Evolutionary conservation across 768 basidiomycete genomes (phyloP).

Genomic region (Artomyces pyxidatus): DNA sequence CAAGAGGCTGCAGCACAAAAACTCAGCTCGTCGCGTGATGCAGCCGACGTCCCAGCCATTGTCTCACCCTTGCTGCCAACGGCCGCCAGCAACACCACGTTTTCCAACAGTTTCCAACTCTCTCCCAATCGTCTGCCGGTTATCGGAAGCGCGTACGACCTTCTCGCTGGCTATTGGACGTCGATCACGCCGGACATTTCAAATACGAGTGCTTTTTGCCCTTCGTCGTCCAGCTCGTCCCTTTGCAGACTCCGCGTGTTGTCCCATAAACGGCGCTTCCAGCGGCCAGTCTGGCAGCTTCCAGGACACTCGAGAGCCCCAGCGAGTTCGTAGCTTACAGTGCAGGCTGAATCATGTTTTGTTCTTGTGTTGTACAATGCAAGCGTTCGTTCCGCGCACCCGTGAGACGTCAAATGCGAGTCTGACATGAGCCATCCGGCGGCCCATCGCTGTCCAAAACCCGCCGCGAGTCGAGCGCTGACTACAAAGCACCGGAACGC

Average conservation of each 20-base stretch:
- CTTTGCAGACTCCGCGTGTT: not conserved
- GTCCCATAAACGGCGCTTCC: not conserved
- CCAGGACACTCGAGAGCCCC: not conserved
- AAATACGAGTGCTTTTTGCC: slow-evolving; percentile 11
- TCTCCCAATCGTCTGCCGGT: too few relatives aligned
- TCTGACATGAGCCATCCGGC: not conserved
- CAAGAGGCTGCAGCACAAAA: not conserved
- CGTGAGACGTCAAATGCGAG: too few relatives aligned
- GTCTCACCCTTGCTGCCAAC: not conserved
- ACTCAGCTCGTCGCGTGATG: not conserved
- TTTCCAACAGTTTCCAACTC: too few relatives aligned
- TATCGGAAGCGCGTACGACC: not conserved
- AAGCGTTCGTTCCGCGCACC: too few relatives aligned
- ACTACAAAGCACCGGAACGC: too few relatives aligned
- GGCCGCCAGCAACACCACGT: not conserved
- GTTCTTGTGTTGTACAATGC: too few relatives aligned
- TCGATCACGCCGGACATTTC: not conserved
- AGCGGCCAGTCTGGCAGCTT: not conserved
- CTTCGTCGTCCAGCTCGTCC: not conserved
- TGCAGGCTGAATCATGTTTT: too few relatives aligned
- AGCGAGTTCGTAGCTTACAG: too few relatives aligned
- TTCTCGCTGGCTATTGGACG: slow-evolving; percentile 4
- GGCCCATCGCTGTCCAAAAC: too few relatives aligned
- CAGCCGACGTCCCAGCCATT: too few relatives aligned
- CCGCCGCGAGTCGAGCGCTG: too few relatives aligned